A percentile compares a stretch with the other conserved stretches of the same genome.
Evolutionary conservation across 441 rosid genomes (phyloP).

Genomic region (Pelargonium fulgidum): DNA sequence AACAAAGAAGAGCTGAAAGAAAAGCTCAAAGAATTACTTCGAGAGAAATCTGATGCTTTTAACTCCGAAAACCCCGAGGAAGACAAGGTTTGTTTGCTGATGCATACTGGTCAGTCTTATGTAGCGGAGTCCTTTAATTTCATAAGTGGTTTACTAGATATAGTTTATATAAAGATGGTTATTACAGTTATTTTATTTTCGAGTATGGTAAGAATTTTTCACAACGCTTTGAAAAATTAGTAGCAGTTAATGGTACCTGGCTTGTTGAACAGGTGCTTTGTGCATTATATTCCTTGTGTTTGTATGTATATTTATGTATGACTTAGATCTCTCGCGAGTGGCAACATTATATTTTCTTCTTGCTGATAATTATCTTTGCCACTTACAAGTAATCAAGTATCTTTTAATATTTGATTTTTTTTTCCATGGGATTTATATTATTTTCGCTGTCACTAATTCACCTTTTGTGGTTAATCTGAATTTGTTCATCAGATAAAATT

Average conservation of each 20-base stretch:
- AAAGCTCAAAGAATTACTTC: conserved; percentile 69
- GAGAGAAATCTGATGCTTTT: conserved; percentile 66
- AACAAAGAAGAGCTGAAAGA: conserved; percentile 71
- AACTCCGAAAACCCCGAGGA: conserved; percentile 49
- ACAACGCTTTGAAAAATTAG: background rate
- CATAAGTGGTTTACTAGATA: background rate
- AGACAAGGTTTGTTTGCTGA: conserved; percentile 58
- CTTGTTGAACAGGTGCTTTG: background rate
- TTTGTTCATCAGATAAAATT: conserved; percentile 50
- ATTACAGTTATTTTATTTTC: background rate
- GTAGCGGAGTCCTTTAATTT: background rate
- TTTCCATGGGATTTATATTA: background rate
- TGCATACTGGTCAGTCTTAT: background rate
- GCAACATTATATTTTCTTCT: too few species aligned
- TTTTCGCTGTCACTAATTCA: background rate
- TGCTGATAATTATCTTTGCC: too few species aligned
- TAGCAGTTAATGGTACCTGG: background rate
- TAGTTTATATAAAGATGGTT: background rate
- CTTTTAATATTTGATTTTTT: background rate
- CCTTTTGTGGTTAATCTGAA: background rate
- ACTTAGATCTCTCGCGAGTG: too few species aligned
- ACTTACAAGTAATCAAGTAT: too few species aligned
- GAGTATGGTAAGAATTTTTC: background rate
- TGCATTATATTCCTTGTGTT: background rate
- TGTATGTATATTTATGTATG: background rate